phyloP scores from a whole-genome alignment of 768 basidiomycete genomes.

The Naganishia randhawae region DNA sequence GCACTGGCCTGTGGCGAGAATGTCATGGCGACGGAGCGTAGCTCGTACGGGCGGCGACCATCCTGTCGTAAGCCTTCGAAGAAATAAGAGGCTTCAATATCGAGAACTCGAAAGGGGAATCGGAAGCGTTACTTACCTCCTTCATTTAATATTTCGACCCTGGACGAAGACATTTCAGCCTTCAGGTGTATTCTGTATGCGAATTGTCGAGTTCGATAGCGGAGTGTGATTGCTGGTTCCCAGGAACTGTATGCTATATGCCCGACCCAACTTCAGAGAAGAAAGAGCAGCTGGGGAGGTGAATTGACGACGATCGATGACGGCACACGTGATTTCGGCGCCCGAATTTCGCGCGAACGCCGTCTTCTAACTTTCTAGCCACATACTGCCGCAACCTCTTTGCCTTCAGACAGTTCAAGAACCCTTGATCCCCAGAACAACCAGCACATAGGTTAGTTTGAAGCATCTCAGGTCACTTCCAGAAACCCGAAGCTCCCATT shows the following conservation, averaged over 20 bases:
- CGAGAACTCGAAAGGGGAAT: background rate
- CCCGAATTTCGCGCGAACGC: background rate
- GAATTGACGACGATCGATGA: background rate
- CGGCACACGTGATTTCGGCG: constrained; percentile 10
- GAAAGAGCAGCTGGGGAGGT: background rate
- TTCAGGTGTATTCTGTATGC: too few species aligned
- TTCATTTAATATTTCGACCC: constrained; percentile 47
- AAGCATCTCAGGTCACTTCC: background rate
- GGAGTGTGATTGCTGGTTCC: too few species aligned
- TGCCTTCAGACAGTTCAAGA: background rate
- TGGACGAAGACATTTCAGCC: constrained; percentile 40
- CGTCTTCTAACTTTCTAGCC: constrained; percentile 1
- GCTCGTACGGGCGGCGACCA: constrained; percentile 84
- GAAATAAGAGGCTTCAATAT: background rate
- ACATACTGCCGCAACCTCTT: background rate
- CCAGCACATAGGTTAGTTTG: background rate
- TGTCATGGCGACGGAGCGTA: constrained; percentile 75
- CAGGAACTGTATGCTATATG: too few species aligned
- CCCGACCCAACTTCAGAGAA: background rate
- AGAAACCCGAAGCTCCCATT: background rate
- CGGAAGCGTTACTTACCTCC: constrained; percentile 36
- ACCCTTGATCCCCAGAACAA: background rate
- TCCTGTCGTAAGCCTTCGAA: constrained; percentile 69
- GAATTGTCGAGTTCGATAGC: too few species aligned
- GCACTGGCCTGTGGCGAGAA: constrained; percentile 66